These are phyloP conservation scores for Hyphopichia burtonii DNA, from an alignment of 1,139 yeast genomes.

Conservation along the genomic window DNA sequence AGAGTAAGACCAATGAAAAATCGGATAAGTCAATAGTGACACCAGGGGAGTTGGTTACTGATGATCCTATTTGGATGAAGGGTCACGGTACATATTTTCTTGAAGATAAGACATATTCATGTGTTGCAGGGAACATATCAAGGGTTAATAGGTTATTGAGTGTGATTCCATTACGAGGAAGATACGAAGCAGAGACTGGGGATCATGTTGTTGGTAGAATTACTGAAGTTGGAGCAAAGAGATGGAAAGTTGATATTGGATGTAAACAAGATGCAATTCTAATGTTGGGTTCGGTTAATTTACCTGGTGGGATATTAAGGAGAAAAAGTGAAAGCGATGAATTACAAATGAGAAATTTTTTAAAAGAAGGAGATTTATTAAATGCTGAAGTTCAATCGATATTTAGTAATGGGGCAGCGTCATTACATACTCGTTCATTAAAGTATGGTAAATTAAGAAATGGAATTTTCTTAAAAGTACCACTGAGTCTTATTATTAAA, in stretches of 20 bases:
- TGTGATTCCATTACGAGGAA: conserved; percentile 82
- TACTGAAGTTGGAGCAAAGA: conserved; percentile 87
- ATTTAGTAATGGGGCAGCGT: conserved; percentile 87
- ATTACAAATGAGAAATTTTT: conserved; percentile 88
- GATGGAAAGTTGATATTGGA: conserved; percentile 98
- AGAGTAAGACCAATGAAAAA: conserved; percentile 26
- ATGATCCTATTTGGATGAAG: conserved; percentile 97
- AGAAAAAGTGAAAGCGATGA: conserved; percentile 95
- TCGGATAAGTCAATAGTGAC: conserved; percentile 52
- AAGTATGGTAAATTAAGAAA: conserved; percentile 94
- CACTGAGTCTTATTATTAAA: conserved; percentile 77
- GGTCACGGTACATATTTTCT: conserved; percentile 95
- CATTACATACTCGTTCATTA: conserved; percentile 90
- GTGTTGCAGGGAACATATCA: conserved; percentile 89
- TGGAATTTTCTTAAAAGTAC: conserved; percentile 80
- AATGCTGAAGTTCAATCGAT: conserved; percentile 95
- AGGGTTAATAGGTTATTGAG: conserved; percentile 84
- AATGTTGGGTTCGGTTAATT: conserved; percentile 91
- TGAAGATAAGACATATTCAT: conserved; percentile 71
- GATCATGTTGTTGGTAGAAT: conserved; percentile 94
- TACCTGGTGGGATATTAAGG: conserved; percentile 96
- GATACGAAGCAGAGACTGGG: conserved; percentile 92
- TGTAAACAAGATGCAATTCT: conserved; percentile 88
- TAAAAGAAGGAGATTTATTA: conserved; percentile 95
- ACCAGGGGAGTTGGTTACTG: conserved; percentile 97